phyloP scores from a whole-genome alignment of 495 filamentous ascomycete genomes.

The Ramalina peruviana region DNA sequence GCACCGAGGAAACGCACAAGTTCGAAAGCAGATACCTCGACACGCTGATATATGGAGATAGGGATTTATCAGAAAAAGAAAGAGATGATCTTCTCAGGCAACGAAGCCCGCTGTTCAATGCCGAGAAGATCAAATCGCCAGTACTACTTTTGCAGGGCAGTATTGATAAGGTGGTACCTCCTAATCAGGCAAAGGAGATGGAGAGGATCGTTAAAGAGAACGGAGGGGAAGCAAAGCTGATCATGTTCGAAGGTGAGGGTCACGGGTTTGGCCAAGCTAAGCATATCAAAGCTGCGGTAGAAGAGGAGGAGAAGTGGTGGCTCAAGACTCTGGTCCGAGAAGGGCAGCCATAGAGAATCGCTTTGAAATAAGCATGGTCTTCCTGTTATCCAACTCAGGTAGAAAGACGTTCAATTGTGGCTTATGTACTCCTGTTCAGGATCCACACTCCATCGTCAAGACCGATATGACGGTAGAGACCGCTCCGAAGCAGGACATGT shows the following conservation, averaged over 20 bases:
- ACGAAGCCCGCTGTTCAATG: slow-evolving; percentile 31
- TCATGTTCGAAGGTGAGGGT: slow-evolving; percentile 34
- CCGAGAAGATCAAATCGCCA: slow-evolving; percentile 29
- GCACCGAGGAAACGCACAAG: slow-evolving; percentile 35
- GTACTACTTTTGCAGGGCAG: slow-evolving; percentile 34
- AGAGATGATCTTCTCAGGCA: slow-evolving; percentile 24
- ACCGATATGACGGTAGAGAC: no score
- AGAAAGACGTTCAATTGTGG: no score
- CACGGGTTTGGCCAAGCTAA: slow-evolving; percentile 20
- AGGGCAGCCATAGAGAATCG: no score
- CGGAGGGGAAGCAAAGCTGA: slow-evolving; percentile 27
- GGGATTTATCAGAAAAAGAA: slow-evolving; percentile 14
- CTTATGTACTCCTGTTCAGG: no score
- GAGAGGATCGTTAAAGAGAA: slow-evolving; percentile 22
- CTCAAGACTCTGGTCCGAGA: not conserved
- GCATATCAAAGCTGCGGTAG: not conserved
- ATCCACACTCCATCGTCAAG: no score
- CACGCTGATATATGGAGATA: slow-evolving; percentile 20
- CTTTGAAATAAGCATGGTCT: no score
- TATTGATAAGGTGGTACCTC: slow-evolving; percentile 33
- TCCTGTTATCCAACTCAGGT: no score
- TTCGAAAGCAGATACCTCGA: slow-evolving; percentile 36
- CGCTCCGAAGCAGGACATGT: no score
- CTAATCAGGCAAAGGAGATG: slow-evolving; percentile 33
- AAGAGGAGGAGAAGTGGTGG: slow-evolving; percentile 3